Evolutionary conservation across 2,329 filamentous ascomycete genomes (phyloP).

Genomic region (Didymella sp.): DNA sequence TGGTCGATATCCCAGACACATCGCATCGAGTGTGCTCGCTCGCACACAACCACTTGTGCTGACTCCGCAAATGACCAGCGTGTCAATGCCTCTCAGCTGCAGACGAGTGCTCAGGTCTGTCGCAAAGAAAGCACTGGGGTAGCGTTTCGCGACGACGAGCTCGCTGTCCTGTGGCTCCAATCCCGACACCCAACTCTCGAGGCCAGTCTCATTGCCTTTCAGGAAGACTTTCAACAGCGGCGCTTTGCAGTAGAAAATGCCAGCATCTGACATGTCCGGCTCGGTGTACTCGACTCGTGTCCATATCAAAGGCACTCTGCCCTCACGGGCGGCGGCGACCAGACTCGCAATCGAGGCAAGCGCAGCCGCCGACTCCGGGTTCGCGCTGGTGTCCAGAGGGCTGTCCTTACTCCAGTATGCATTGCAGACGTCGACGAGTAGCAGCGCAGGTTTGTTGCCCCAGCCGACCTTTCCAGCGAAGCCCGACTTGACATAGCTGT

Average conservation of each 20-base stretch:
- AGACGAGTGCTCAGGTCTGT: conserved; percentile 54
- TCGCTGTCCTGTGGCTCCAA: conserved; percentile 49
- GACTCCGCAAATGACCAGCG: conserved; percentile 57
- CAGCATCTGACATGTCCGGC: conserved; percentile 55
- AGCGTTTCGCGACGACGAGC: conserved; percentile 53
- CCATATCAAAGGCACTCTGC: conserved; percentile 54
- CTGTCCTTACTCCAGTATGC: conserved; percentile 56
- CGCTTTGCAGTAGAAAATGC: conserved; percentile 54
- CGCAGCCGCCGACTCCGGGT: conserved; percentile 47
- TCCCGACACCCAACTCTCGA: conserved; percentile 51
- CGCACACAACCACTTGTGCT: conserved; percentile 58
- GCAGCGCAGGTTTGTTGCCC: conserved; percentile 53
- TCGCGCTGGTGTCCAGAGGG: conserved; percentile 51
- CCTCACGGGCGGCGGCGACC: conserved; percentile 51
- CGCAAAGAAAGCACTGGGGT: conserved; percentile 56
- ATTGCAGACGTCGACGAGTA: conserved; percentile 58
- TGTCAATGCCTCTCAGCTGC: conserved; percentile 51
- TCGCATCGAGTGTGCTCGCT: conserved; percentile 55
- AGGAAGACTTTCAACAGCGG: conserved; percentile 54
- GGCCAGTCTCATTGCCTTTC: conserved; percentile 49
- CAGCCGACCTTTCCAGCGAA: conserved; percentile 55
- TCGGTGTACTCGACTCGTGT: conserved; percentile 54
- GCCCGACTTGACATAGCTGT: conserved; percentile 44
- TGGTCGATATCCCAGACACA: conserved; percentile 54
- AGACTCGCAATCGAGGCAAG: conserved; percentile 52